Evolutionary conservation across 2,329 filamentous ascomycete species (phyloP).

Genomic region (Capronia coronata): DNA sequence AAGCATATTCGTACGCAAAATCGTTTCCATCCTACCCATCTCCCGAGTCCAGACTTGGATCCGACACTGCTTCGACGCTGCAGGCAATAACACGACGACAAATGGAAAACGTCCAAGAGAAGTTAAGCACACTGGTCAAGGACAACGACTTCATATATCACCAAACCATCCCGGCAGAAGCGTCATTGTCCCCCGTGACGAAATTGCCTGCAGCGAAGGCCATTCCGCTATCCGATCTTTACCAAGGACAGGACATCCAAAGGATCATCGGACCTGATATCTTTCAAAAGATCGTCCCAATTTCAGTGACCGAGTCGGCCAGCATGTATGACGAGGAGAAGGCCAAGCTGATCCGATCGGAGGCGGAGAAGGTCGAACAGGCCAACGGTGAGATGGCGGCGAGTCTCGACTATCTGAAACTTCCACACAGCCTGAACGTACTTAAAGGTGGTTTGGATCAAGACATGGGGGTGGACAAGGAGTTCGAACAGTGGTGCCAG

Average conservation of each 20-base stretch:
- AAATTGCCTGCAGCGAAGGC: conserved; percentile 94
- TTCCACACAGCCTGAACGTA: conserved; percentile 82
- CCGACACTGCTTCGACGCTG: conserved; percentile 68
- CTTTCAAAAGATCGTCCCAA: conserved; percentile 92
- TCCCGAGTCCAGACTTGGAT: conserved; percentile 71
- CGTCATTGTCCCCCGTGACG: conserved; percentile 70
- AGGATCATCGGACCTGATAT: conserved; percentile 94
- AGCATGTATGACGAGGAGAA: conserved; percentile 98
- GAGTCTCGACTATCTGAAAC: conserved; percentile 83
- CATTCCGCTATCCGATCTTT: conserved; percentile 92
- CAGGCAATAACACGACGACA: conserved; percentile 82
- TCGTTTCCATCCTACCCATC: conserved; percentile 75
- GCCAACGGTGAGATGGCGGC: conserved; percentile 95
- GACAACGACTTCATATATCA: conserved; percentile 99
- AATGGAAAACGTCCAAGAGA: conserved; percentile 70
- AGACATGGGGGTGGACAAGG: conserved; percentile 77
- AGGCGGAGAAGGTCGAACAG: conserved; percentile 85
- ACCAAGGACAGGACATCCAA: conserved; percentile 94
- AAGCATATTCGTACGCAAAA: conserved; percentile 69
- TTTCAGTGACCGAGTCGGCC: conserved; percentile 92
- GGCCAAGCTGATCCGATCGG: conserved; percentile 86
- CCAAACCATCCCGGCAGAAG: conserved; percentile 79
- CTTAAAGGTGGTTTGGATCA: conserved; percentile 90
- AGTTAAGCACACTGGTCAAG: conserved; percentile 67
- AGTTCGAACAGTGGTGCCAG: conserved; percentile 89